Conservation (phyloP, 495 filamentous ascomycete genomes). For the Tuber umbilicatum region DNA sequence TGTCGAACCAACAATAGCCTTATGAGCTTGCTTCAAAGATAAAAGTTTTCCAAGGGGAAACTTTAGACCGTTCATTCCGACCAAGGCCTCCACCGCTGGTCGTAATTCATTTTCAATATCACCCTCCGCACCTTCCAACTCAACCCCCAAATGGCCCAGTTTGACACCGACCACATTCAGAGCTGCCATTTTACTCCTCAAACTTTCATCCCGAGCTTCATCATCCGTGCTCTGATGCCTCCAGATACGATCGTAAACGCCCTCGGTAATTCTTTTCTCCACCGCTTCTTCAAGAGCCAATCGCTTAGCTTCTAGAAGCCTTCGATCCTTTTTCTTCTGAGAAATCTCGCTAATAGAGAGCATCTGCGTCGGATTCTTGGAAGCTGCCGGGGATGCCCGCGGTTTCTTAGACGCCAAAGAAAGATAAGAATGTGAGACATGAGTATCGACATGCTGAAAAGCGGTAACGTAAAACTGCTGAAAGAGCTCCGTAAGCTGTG, state of each 20-base stretch:
- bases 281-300: constrained; percentile 82
- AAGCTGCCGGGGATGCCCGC: constrained; percentile 42
- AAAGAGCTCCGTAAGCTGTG: constrained; percentile 76
- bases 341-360: constrained; percentile 79
- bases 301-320: constrained; percentile 67
- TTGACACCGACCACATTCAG: constrained; percentile 84
- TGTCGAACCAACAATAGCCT: constrained; percentile 80
- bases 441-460: constrained; percentile 74
- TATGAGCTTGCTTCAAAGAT: constrained; percentile 79
- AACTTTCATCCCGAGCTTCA: constrained; percentile 88
- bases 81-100: constrained; percentile 63
- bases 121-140: constrained; percentile 48
- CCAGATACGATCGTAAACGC: constrained; percentile 80
- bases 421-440: constrained; percentile 56
- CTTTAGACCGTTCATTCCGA: constrained; percentile 76
- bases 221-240: constrained; percentile 87
- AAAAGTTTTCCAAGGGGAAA: constrained; percentile 89
- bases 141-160: constrained; percentile 75
- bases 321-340: constrained; percentile 68
- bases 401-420: constrained; percentile 41
- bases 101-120: constrained; percentile 50
- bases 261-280: constrained; percentile 78
- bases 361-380: constrained; percentile 64
- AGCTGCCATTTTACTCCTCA: constrained; percentile 89
- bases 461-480: constrained; percentile 90